These are phyloP conservation scores for Fragilaria crotonensis DNA, from an alignment of 108 stramenopile species.

Conservation along the genomic window DNA sequence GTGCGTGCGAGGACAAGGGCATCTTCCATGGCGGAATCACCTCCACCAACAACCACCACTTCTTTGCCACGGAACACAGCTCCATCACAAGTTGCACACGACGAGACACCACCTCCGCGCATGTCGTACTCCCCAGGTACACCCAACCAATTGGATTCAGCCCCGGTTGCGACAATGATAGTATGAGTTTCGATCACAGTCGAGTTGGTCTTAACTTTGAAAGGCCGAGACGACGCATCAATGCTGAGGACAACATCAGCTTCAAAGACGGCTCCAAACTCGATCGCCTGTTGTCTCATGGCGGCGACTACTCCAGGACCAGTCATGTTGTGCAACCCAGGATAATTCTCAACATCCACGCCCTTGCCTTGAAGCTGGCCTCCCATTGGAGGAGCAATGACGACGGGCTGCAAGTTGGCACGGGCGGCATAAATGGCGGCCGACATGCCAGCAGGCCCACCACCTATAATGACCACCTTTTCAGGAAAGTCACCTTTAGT, in stretches of 20 bases:
- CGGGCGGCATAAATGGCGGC: conserved; percentile 94
- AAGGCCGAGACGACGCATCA: conserved; percentile 48
- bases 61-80: conserved; percentile 69
- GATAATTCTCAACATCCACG: conserved; percentile 93
- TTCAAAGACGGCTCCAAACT: conserved; percentile 79
- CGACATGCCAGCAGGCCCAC: conserved; percentile 87
- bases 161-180: conserved; percentile 92
- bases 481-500: conserved; percentile 53
- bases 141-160: conserved; percentile 88
- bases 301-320: conserved; percentile 75
- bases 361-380: conserved; percentile 93
- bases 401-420: conserved; percentile 79
- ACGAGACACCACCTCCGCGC: conserved; percentile 86
- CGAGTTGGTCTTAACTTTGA: conserved; percentile 61
- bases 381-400: conserved; percentile 83
- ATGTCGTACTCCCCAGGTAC: conserved; percentile 81
- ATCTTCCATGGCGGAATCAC: conserved; percentile 96
- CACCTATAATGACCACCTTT: conserved; percentile 84
- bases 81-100: conserved; percentile 97
- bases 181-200: conserved; percentile 74
- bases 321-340: conserved; percentile 76
- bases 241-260: conserved; percentile 60
- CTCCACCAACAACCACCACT: conserved; percentile 93
- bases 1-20: conserved; percentile 88
- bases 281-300: conserved; percentile 81